Percentiles rank a stretch among this genome's conserved stretches.
phyloP scores from a whole-genome alignment of 768 basidiomycete species.

The Mycena belliarum region DNA sequence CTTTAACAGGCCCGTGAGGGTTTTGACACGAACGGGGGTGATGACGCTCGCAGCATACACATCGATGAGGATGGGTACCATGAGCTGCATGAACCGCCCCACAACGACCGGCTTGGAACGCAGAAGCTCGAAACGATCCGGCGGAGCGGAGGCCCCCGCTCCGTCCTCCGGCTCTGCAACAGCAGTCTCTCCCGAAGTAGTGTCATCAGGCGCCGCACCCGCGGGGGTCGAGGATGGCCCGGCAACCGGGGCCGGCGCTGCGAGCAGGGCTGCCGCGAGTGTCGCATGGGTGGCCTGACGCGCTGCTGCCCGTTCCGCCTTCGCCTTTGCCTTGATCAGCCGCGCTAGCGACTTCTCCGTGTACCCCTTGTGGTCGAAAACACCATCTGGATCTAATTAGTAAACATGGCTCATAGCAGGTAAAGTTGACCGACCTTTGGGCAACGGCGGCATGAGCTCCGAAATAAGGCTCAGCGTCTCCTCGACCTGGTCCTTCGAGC shows the following conservation, averaged over 20 bases:
- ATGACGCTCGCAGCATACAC: constrained; percentile 99
- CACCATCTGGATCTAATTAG: constrained; percentile 64
- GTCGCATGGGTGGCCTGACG: constrained; percentile 51
- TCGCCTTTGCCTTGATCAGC: constrained; percentile 80
- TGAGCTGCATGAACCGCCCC: constrained; percentile 80
- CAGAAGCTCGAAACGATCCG: constrained; percentile 74
- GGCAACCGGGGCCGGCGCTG: constrained; percentile 23
- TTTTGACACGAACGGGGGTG: constrained; percentile 84
- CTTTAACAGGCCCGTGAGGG: constrained; percentile 84
- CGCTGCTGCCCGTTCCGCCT: constrained; percentile 75
- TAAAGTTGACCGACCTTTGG: constrained; percentile 64
- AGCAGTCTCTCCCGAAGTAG: constrained; percentile 27
- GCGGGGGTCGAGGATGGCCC: constrained; percentile 24
- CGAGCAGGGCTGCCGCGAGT: constrained; percentile 28
- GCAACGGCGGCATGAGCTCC: constrained; percentile 90
- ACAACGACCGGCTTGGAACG: constrained; percentile 76
- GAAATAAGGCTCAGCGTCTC: constrained; percentile 88
- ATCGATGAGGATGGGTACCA: constrained; percentile 93
- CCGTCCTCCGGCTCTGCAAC: constrained; percentile 45
- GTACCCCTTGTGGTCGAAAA: constrained; percentile 90
- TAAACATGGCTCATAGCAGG: not conserved
- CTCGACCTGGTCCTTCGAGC: constrained; percentile 96
- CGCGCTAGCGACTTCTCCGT: constrained; percentile 82
- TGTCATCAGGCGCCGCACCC: constrained; percentile 24
- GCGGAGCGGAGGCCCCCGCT: constrained; percentile 30